Base-by-base conservation (phyloP, 805 yeast genomes). In the Candida maesae region DNA sequence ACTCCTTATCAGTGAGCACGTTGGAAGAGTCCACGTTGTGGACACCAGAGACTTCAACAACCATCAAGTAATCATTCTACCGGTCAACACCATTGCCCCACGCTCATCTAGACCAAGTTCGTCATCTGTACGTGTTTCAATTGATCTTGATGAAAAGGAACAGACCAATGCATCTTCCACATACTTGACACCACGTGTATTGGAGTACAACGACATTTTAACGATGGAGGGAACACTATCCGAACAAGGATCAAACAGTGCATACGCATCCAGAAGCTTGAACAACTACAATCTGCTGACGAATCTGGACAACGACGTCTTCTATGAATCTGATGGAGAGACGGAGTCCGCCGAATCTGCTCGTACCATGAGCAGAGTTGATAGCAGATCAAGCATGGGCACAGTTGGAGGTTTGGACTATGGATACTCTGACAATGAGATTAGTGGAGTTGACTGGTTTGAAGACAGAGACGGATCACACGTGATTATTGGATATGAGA, bases 1-100 rank as follows among this genome's bases (percentile, higher is more conserved):
- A 44, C 65, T 90, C 42, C 76, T 84, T 39, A 70, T 90, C 3
- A 74, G 84, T 39, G 97, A 90, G 59, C 96, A 90, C 52, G 83
- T 79, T 39, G 95, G 95, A 0, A 71, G 95, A 39, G 84, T 90
- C 4, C 98, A 90, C 63, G 68, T 89, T 42, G 68, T 90, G 20
- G 96, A 90, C 59, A 72, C 88, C 19, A 74, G 95, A 46, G 77
- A 84, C 53, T 75, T 79, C 49, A 67, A 72, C 44, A 79, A 84
- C 51, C 91, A 85, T 56, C 91, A 84, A 59, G 88, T 89, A 27
- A 70, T 88, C 3, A 66, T 83, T 44, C 66, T 84, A 12, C 93
- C 93, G 0, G 63, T 63, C 31, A 52, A 56, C 23, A 35, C 45
- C 5, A 36, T 41, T 11, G 42, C 31, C 6, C 13, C 39, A 11